A percentile compares a stretch with the other conserved stretches of the same genome.
Conservation (phyloP, 768 basidiomycete species). For the Suillus weaverae region DNA sequence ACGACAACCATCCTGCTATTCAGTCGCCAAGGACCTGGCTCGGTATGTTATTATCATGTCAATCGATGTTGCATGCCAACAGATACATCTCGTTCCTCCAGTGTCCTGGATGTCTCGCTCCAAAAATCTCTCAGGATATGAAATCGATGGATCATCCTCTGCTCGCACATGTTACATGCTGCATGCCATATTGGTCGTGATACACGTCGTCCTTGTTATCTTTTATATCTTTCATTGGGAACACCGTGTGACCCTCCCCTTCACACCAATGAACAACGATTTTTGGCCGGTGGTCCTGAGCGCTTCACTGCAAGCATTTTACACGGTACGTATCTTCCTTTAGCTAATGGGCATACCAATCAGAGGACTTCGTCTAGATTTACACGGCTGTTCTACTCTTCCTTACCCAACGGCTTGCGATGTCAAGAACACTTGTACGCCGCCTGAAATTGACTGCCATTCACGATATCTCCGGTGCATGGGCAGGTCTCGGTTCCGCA, state of each 20-base stretch:
- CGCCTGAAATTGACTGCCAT: constrained; percentile 5
- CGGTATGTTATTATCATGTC: not conserved
- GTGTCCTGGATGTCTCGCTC: not conserved
- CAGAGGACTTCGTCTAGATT: not conserved
- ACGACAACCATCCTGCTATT: not conserved
- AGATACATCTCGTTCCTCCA: not conserved
- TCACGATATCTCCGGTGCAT: constrained; percentile 9
- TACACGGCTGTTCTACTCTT: constrained; percentile 7
- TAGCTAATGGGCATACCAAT: not conserved
- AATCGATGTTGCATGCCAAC: not conserved
- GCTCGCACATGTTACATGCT: constrained; percentile 1
- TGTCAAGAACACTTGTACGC: not conserved
- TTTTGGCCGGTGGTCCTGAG: constrained; percentile 5
- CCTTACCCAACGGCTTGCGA: constrained; percentile 3
- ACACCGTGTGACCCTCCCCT: not conserved
- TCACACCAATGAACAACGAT: not conserved
- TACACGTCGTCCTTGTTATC: constrained; percentile 7
- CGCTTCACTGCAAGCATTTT: constrained; percentile 6
- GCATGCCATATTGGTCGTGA: constrained; percentile 9
- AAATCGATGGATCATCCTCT: not conserved
- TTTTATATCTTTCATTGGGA: not conserved
- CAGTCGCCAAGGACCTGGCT: not conserved
- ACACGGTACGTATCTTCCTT: not conserved
- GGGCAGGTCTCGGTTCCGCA: constrained; percentile 8
- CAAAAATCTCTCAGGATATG: too few species aligned